Percentiles rank a stretch among this genome's conserved stretches.
These are phyloP conservation scores for Elaeis oleifera DNA, from an alignment of 202 grass and related monocot species.

Conservation along the genomic window DNA sequence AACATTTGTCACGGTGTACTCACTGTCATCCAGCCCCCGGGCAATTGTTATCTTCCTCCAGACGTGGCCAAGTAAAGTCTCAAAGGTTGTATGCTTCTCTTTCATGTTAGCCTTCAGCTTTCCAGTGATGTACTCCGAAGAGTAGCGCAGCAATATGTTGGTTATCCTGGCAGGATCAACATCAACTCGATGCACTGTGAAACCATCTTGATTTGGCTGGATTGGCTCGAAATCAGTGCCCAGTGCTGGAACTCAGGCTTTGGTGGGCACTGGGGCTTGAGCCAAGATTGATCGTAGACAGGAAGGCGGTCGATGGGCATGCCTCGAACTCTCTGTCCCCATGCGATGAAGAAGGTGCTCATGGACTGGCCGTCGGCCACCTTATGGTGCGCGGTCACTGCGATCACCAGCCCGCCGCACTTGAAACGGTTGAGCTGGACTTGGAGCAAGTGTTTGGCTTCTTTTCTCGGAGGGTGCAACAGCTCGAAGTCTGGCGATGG, in stretches of 20 bases:
- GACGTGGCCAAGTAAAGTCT: conserved; percentile 12
- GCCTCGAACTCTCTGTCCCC: conserved; percentile 26
- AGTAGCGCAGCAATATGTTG: conserved; percentile 34
- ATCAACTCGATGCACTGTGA: not conserved
- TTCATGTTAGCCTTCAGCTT: conserved; percentile 15
- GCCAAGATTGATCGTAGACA: conserved; percentile 20
- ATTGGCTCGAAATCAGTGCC: conserved; percentile 27
- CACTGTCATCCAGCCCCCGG: not conserved
- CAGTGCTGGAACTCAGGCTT: conserved; percentile 51
- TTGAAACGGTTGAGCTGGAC: conserved; percentile 23
- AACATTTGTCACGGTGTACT: conserved; percentile 15
- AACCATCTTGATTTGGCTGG: not conserved
- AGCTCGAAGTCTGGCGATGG: conserved; percentile 16
- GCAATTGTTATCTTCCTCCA: conserved; percentile 21
- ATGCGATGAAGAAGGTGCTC: conserved; percentile 33
- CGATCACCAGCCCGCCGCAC: conserved; percentile 16
- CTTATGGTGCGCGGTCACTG: conserved; percentile 11
- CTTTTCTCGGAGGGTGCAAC: not conserved
- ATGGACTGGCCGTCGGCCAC: conserved; percentile 36
- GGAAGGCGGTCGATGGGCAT: not conserved
- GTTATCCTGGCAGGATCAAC: conserved; percentile 18
- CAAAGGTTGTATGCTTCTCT: conserved; percentile 28
- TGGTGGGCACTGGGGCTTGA: conserved; percentile 28
- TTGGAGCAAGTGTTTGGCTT: conserved; percentile 2
- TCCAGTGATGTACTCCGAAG: conserved; percentile 8